phyloP scores from a whole-genome alignment of 2,329 filamentous ascomycete species.

The Scedosporium boydii region DNA sequence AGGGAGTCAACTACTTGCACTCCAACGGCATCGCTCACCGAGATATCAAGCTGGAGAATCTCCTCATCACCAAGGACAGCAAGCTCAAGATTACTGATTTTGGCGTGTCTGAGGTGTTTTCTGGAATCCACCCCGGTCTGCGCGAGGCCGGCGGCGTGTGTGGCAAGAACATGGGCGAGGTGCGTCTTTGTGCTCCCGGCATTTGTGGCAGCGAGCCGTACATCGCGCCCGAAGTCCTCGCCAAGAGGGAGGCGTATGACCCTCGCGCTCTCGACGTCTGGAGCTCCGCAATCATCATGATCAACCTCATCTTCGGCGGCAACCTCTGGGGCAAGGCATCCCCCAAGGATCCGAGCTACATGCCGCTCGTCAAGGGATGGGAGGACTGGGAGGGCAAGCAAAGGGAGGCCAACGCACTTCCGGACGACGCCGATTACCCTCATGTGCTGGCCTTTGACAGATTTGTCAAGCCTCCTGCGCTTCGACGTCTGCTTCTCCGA shows the following conservation, averaged over 20 bases:
- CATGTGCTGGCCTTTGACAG: slow-evolving; percentile 55
- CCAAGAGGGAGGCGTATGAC: slow-evolving; percentile 56
- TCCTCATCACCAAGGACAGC: slow-evolving; percentile 68
- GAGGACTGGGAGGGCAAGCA: slow-evolving; percentile 54
- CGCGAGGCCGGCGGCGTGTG: slow-evolving; percentile 64
- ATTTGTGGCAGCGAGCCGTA: slow-evolving; percentile 82
- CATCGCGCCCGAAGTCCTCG: slow-evolving; percentile 76
- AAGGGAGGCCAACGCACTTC: slow-evolving; percentile 14
- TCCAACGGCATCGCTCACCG: slow-evolving; percentile 78
- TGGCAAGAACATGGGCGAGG: slow-evolving; percentile 60
- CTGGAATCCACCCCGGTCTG: slow-evolving; percentile 69
- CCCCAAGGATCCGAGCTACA: slow-evolving; percentile 47
- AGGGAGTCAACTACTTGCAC: slow-evolving; percentile 76
- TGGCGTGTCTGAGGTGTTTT: slow-evolving; percentile 80
- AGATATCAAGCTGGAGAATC: slow-evolving; percentile 84
- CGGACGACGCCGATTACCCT: slow-evolving; percentile 54
- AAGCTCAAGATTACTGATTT: slow-evolving; percentile 89
- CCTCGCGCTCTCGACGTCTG: slow-evolving; percentile 76
- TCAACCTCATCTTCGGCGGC: slow-evolving; percentile 64
- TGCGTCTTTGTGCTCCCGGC: slow-evolving; percentile 65
- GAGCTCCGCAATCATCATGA: slow-evolving; percentile 75
- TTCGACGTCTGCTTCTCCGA: slow-evolving; percentile 62
- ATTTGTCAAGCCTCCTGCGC: slow-evolving; percentile 53
- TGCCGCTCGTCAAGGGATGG: slow-evolving; percentile 58
- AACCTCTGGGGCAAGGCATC: slow-evolving; percentile 67